Conservation (phyloP, 78 protist genomes). For the Dictyostelium brefeldianum region DNA sequence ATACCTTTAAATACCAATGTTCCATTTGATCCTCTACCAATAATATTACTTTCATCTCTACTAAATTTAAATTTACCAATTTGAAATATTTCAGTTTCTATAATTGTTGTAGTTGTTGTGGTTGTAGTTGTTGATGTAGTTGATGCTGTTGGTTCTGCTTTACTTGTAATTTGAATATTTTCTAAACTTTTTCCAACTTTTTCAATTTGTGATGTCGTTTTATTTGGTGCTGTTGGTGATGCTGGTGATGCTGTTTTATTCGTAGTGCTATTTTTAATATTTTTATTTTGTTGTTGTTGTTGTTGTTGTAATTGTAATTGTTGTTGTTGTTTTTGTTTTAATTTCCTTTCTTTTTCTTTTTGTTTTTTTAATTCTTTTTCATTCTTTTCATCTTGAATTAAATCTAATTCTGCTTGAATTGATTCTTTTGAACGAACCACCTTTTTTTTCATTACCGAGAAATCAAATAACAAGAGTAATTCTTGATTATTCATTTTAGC, state of each 20-base stretch:
- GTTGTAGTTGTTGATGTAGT: neutral
- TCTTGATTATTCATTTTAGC: neutral
- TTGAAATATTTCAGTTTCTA: neutral
- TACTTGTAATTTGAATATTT: too few species aligned
- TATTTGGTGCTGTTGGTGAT: too few species aligned
- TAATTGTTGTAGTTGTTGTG: neutral
- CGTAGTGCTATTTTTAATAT: too few species aligned
- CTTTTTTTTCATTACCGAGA: neutral
- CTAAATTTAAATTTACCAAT: conserved; percentile 79
- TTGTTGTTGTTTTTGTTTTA: neutral
- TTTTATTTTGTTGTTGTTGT: neutral
- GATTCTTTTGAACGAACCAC: neutral
- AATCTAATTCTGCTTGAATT: conserved; percentile 20
- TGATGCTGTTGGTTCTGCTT: too few species aligned
- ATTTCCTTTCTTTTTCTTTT: conserved; percentile 8
- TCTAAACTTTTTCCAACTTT: too few species aligned
- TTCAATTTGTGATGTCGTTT: too few species aligned
- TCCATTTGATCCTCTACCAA: conserved; percentile 76
- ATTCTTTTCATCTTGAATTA: conserved; percentile 8
- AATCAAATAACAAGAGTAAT: neutral
- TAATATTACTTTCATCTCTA: conserved; percentile 24
- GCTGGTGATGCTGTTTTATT: too few species aligned
- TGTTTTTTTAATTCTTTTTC: conserved; percentile 15
- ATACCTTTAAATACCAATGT: conserved; percentile 56
- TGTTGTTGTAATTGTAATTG: neutral